Conservation (phyloP, 2,329 filamentous ascomycete genomes). For the Ophiostoma piceae region DNA sequence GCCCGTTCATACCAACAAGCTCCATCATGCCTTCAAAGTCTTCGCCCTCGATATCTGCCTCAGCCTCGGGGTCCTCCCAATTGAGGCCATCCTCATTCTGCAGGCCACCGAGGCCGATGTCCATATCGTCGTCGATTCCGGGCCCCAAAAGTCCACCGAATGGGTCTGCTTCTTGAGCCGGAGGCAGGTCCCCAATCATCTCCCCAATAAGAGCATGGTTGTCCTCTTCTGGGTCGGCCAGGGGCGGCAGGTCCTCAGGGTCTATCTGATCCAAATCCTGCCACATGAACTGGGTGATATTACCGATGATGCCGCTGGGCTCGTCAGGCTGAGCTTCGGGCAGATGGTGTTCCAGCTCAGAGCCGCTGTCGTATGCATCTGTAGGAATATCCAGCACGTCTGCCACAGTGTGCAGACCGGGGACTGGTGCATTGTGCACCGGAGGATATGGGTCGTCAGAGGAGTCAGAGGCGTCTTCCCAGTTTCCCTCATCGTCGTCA, state of each 20-base stretch:
- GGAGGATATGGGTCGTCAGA: neutral
- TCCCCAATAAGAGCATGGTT: conserved; percentile 31
- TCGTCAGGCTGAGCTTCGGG: neutral
- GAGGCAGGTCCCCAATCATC: conserved; percentile 33
- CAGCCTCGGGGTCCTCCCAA: conserved; percentile 55
- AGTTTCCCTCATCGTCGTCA: neutral
- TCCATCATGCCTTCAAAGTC: conserved; percentile 96
- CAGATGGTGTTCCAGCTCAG: neutral
- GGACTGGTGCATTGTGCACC: neutral
- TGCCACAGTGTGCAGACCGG: neutral
- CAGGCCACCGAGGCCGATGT: conserved; percentile 41
- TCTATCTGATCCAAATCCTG: conserved; percentile 49
- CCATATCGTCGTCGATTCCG: conserved; percentile 44
- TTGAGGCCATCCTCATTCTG: neutral
- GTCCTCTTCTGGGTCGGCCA: conserved; percentile 34
- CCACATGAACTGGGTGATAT: conserved; percentile 51
- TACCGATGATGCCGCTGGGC: neutral
- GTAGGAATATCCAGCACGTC: neutral
- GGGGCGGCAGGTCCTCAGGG: conserved; percentile 45
- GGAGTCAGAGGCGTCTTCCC: neutral
- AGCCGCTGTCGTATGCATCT: neutral
- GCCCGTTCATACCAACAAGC: conserved; percentile 91
- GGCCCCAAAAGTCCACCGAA: neutral
- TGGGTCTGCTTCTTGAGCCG: neutral
- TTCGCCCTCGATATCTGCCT: conserved; percentile 78